Evolutionary conservation across 305 asterid genomes (phyloP).

Genomic region (Fraxinus xanthoxyloides): DNA sequence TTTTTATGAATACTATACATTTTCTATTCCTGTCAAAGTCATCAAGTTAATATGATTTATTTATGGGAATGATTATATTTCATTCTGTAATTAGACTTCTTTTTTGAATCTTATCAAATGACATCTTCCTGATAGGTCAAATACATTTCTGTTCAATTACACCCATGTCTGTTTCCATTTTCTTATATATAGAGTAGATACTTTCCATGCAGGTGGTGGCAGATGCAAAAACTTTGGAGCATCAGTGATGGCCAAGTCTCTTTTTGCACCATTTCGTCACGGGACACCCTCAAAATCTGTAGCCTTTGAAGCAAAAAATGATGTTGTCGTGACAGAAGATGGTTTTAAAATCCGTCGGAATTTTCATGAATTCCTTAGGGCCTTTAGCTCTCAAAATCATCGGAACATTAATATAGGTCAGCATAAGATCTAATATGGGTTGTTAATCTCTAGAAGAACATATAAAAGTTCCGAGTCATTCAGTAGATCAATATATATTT

Average conservation of each 20-base stretch:
- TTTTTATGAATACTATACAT: background rate
- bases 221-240: conserved; percentile 78
- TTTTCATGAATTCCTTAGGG: conserved; percentile 64
- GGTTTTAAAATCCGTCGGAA: conserved; percentile 46
- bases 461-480: background rate
- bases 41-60: conserved; percentile 14
- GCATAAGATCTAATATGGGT: conserved; percentile 40
- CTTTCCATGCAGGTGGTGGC: conserved; percentile 89
- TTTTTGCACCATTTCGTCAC: conserved; percentile 79
- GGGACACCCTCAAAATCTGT: conserved; percentile 50
- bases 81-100: conserved; percentile 1
- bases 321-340: conserved; percentile 55
- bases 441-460: conserved; percentile 27
- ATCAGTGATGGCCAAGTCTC: conserved; percentile 90
- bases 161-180: conserved; percentile 20
- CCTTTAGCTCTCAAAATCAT: conserved; percentile 59
- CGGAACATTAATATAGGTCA: conserved; percentile 73
- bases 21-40: conserved; percentile 12
- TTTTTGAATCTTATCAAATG: conserved; percentile 16
- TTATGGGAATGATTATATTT: conserved; percentile 20
- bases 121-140: conserved; percentile 13
- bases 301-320: conserved; percentile 50
- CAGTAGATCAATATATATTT: conserved; percentile 4
- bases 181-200: conserved; percentile 61
- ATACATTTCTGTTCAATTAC: conserved; percentile 10